Percentiles rank a stretch among this genome's conserved stretches.
phyloP scores from a whole-genome alignment of 805 yeast genomes.

The Suhomyces sp. region DNA sequence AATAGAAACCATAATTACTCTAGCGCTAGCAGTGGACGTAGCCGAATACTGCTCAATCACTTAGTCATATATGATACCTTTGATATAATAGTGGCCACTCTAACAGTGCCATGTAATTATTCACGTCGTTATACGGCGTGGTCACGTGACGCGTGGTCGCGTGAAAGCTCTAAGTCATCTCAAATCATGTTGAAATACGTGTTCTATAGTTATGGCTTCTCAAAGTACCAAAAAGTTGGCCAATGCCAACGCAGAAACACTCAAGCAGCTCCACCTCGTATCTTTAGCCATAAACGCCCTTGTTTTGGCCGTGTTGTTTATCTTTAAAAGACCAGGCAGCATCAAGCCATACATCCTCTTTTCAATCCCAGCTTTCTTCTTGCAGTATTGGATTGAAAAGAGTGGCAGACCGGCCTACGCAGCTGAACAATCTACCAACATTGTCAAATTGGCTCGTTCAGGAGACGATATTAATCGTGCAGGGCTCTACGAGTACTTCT shows the following conservation, averaged over 20 bases:
- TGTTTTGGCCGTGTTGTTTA: constrained; percentile 31
- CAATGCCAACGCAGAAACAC: constrained; percentile 32
- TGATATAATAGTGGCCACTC: no score
- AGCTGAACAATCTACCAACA: constrained; percentile 24
- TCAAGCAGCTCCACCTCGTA: constrained; percentile 37
- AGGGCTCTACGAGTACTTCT: constrained; percentile 71
- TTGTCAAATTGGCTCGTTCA: constrained; percentile 39
- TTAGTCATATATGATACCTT: no score
- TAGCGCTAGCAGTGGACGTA: no score
- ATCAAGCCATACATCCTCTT: constrained; percentile 36
- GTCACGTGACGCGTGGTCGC: no score
- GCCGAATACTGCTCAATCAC: no score
- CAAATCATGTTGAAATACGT: no score
- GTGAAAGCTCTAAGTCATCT: neutral
- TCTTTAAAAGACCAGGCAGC: constrained; percentile 42
- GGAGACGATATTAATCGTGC: constrained; percentile 61
- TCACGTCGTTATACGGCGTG: no score
- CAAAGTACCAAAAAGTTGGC: constrained; percentile 56
- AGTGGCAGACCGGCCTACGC: constrained; percentile 59
- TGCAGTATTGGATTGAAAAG: constrained; percentile 53
- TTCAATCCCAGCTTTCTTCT: constrained; percentile 38
- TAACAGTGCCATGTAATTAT: no score
- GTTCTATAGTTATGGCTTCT: constrained; percentile 48
- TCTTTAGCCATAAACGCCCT: constrained; percentile 37
- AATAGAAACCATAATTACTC: no score